Evolutionary conservation across 2,329 filamentous ascomycete species (phyloP), one percentile per base, ranked within the genome.

Genomic region (Sporothrix globosa): DNA sequence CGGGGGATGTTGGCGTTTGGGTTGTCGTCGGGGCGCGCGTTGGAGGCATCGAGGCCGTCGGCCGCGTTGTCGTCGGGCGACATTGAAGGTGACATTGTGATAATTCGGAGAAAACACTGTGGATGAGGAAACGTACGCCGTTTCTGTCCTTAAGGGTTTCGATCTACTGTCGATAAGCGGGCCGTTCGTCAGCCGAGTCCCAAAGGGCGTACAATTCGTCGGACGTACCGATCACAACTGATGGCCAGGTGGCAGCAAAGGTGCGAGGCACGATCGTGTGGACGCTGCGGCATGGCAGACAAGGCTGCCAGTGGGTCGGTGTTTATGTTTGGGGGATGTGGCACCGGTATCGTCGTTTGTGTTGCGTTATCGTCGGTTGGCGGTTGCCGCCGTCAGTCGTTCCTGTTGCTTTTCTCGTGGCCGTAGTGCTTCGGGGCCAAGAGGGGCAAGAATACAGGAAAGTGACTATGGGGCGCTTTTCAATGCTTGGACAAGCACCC

Each of bases 1-100:
- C 92, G 92, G 66, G 91, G 90, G 27, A 92, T 84, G 75, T 80
- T 84, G 65, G 82, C 80, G 73, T 89, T 88, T 75, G 86, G 69
- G 48, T 70, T 73, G 61, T 75, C 69, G 60, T 71, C 72, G 61
- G 67, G 75, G 21, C 73, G 73, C 2, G 72, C 66, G 19, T 9
- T 68, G 1, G 70, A 53, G 52, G 34, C 70, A 21, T 74, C 63
- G 10, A 73, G 70, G 53, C 52, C 60, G 30, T 74, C 58, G 60
- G 75, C 75, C 27, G 76, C n/a, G n/a, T 39, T 46, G 50, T 70
- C 68, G 68, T 76, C 74, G 6, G 75, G 73, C 30, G 73, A 74
- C 56, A 76, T 76, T 9, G 75, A 76, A 3, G 76, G 75, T 30
- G 76, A 76, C 76, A 77, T 77, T 13, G 44, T 52, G 34, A 21